Base-by-base conservation (phyloP, 2,329 filamentous ascomycete species). In the Pestalotiopsis sp. region DNA sequence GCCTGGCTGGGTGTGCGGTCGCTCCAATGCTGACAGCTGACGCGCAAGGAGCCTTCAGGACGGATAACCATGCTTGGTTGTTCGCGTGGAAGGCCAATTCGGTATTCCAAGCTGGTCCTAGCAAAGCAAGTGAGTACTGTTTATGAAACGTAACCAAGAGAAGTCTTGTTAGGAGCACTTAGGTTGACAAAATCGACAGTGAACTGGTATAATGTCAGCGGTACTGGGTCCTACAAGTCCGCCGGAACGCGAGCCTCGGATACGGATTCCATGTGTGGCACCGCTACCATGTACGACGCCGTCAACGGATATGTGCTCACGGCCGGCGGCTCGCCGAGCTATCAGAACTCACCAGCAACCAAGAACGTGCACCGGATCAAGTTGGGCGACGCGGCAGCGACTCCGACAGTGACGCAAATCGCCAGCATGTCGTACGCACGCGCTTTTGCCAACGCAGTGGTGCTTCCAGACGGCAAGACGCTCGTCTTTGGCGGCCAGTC, bases 61-160 rank as follows among this genome's bases (percentile, higher is more conserved):
- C 80, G 7, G 86, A 88, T 69, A 88, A 87, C 71, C 87, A 89
- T 72, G 85, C 75, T 20, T 88, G 85, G 86, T 79, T 87, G 1
- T 86, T 87, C 66, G 80, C 75, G 11, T 87, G 85, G 82, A 86
- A 81, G 70, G 75, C 80, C 66, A 78, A 77, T 20, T 81, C 76
- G 4, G 81, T 86, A 1, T 86, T 88, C 72, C 85, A 88, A 73
- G 85, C 85, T 12, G 85, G 86, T 1, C 86, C 85, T 1, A 82
- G 80, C 58, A 80, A 76, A 59, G 74, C 75, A 1, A 86, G 61
- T 66, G 14, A 57, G 64, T 41, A 57, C 12, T 66, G 69, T 67
- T 59, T 66, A 66, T 65, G 4, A 20, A n/a, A 39, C 17, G 14
- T 6, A 9, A 4, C 11, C 20, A n/a, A 39, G 17, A 62, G 6